These are phyloP conservation scores for Nothomitra cinnamomea DNA, from an alignment of 2,329 filamentous ascomycete genomes.

Conservation along the genomic window DNA sequence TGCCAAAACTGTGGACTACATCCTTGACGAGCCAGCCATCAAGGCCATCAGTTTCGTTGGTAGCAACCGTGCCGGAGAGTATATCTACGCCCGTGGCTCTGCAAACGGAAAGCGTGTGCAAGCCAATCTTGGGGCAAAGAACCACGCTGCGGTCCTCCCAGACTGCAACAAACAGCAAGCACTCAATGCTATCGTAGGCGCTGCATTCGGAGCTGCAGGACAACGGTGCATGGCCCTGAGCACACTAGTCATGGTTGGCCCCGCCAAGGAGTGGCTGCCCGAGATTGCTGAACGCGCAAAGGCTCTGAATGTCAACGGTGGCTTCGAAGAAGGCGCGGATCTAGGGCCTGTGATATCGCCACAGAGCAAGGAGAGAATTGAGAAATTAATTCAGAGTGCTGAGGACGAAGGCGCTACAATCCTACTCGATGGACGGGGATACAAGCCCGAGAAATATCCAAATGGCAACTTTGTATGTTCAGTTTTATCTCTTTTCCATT, in stretches of 20 bases:
- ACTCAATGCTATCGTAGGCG: conserved; percentile 66
- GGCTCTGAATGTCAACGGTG: conserved; percentile 56
- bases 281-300: conserved; percentile 65
- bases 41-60: conserved; percentile 80
- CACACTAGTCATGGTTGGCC: conserved; percentile 67
- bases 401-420: conserved; percentile 70
- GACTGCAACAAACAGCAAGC: conserved; percentile 87
- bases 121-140: conserved; percentile 77
- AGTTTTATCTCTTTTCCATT: neutral
- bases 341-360: conserved; percentile 69
- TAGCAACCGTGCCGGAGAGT: conserved; percentile 75
- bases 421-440: conserved; percentile 63
- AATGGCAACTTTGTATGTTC: conserved; percentile 57
- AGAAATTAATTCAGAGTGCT: conserved; percentile 56
- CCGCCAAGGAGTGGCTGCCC: conserved; percentile 67
- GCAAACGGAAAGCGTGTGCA: conserved; percentile 80
- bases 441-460: conserved; percentile 60
- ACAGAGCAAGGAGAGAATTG: conserved; percentile 62
- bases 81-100: conserved; percentile 63
- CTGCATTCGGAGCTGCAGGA: conserved; percentile 70
- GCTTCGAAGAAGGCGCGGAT: conserved; percentile 66
- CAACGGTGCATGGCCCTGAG: conserved; percentile 79
- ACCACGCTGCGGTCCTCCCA: conserved; percentile 68
- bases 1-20: conserved; percentile 68
- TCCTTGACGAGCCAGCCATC: conserved; percentile 69